Evolutionary conservation across 768 basidiomycete species (phyloP), one percentile per base, ranked within the genome.

Genomic region (Dendrothele bispora): DNA sequence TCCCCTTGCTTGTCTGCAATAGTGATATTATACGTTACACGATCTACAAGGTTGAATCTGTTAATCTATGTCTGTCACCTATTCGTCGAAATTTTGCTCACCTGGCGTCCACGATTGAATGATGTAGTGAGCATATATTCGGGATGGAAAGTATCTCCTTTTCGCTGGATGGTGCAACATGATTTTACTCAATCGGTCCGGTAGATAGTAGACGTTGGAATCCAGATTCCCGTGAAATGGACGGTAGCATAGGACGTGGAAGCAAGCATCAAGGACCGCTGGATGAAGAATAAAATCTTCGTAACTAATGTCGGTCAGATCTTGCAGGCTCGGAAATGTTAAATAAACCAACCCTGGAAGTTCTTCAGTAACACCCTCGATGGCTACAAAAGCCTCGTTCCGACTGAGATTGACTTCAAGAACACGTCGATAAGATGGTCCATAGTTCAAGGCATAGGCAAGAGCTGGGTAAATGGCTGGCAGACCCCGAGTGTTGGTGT

Each of bases 221-320:
- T 66, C 64, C 17, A 49, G 46, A 42, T 64, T 57, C 5, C 62
- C 63, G 10, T 61, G 62, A 46, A 73, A 53, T 2, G 56, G 45
- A 18, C 58, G 62, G 48, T 69, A 64, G 3, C 64, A 57, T 10
- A 60, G 46, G 37, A 63, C 54, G 28, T 72, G 71, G 3, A 73
- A 37, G 35, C 65, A 66, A 1, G 67, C 63, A 44, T 74, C 72
- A 5, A 74, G 51, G n/a, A 72, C 61, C 2, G 68, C 68, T 3
- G 71, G 71, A 46, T 70, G 64, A 10, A 70, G 49, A 40, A 57
- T 24, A 43, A 68, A 69, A n/a, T 61, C 57, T 2, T 48, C 50
- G 12, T 44, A 39, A 21, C 65, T 68, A 37, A n/a, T n/a, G n/a
- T n/a, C n/a, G n/a, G n/a, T n/a, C n/a, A n/a, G 12, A 38, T 7